A percentile compares a stretch with the other conserved stretches of the same genome.
Evolutionary conservation across 2,329 filamentous ascomycete genomes (phyloP).

Genomic region (Cordyceps cateniannulata): DNA sequence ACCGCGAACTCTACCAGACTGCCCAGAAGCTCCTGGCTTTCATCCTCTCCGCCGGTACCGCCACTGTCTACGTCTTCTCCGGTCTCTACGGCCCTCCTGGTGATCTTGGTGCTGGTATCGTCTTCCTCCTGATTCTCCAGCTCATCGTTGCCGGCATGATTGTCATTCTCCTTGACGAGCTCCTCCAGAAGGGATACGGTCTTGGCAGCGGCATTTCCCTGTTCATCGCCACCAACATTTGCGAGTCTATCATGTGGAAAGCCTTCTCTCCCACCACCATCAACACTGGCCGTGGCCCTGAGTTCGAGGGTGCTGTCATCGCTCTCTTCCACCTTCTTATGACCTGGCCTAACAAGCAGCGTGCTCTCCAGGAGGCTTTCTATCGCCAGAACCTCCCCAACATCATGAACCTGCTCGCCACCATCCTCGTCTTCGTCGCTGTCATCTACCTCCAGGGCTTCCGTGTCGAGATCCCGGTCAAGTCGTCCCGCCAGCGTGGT

Average conservation of each 20-base stretch:
- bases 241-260: conserved; percentile 99
- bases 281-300: conserved; percentile 97
- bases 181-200: conserved; percentile 98
- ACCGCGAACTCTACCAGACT: conserved; percentile 99
- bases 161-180: conserved; percentile 97
- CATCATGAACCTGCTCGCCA: conserved; percentile 97
- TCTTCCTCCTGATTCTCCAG: conserved; percentile 96
- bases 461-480: conserved; percentile 99
- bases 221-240: conserved; percentile 99
- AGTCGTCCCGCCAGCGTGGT: conserved; percentile 97
- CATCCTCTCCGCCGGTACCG: conserved; percentile 94
- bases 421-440: conserved; percentile 85
- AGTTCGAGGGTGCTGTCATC: conserved; percentile 98
- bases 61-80: conserved; percentile 96
- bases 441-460: conserved; percentile 99
- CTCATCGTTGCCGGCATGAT: conserved; percentile 96
- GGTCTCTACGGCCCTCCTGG: conserved; percentile 95
- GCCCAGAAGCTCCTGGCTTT: conserved; percentile 98
- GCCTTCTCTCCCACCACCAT: conserved; percentile 98
- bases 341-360: conserved; percentile 99
- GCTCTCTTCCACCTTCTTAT: conserved; percentile 95
- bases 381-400: conserved; percentile 99
- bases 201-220: conserved; percentile 97
- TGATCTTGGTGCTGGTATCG: conserved; percentile 95
- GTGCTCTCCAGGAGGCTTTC: conserved; percentile 96